Evolutionary conservation across 2,329 filamentous ascomycete genomes (phyloP), one percentile per base, ranked within the genome.

Genomic region (Parastagonospora avenae): DNA sequence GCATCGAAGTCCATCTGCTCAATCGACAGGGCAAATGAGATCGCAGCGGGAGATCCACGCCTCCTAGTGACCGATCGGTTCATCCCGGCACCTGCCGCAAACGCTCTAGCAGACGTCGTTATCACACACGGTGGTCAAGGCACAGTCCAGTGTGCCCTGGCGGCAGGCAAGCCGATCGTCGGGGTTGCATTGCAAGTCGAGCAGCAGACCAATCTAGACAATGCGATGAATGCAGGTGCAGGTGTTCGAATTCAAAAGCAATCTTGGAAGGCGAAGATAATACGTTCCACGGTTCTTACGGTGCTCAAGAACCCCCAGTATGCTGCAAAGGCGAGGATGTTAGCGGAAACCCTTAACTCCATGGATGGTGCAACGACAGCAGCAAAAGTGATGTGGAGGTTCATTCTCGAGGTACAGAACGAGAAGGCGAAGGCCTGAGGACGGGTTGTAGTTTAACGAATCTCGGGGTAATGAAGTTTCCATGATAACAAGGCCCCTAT

Each of bases 151-250:
- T 68, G 66, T 15, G 63, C 67, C 10, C 42, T 70, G 27, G 66
- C 66, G 2, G 65, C 65, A 4, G 67, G 67, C 15, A 70, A 65
- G 46, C 67, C 67, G 8, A 44, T 70, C 16, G 67, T 70, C 8
- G 67, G 67, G 3, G 67, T 70, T 28, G 67, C 66, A 19, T 48
- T 69, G 36, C 67, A 70, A 44, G 63, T 70, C 28, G 67, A 70
- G 46, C 67, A 70, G 43, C 67, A 70, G 40, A 70, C 67, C 4
- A 70, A 70, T 33, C 38, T 70, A n/a, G 67, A 70, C 45, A 70
- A 70, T 30, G 66, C 64, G 1, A 70, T 70, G 67, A 62, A 70
- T 47, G 60, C 59, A 11, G 66, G 65, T 12, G 67, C 66, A 11
- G 67, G 64, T 19, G 59, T 70, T 10, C 62, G 67, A 4, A 40